phyloP scores from a whole-genome alignment of 2,329 filamentous ascomycete species.

The Aspergillus tanneri region DNA sequence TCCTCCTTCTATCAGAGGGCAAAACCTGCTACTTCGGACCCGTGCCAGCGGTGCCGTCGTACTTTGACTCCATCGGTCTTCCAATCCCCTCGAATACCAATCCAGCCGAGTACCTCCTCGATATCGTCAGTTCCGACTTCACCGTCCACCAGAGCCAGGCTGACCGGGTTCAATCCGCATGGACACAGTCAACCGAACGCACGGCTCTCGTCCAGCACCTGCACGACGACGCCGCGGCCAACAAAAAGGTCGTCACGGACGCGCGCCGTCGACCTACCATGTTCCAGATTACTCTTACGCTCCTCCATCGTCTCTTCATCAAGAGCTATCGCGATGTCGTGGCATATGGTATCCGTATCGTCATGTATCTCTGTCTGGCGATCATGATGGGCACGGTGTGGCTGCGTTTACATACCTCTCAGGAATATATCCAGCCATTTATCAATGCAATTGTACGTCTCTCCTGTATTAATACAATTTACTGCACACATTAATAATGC shows the following conservation, averaged over 20 bases:
- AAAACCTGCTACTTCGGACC: conserved; percentile 72
- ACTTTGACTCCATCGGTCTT: conserved; percentile 63
- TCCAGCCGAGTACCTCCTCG: conserved; percentile 76
- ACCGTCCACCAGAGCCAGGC: conserved; percentile 53
- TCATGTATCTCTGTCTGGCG: conserved; percentile 77
- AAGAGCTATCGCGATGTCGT: conserved; percentile 83
- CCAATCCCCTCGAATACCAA: conserved; percentile 70
- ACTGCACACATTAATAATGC: background rate
- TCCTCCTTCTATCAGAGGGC: conserved; percentile 70
- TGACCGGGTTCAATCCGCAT: conserved; percentile 54
- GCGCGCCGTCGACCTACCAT: conserved; percentile 43
- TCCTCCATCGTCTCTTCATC: conserved; percentile 76
- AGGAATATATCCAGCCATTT: conserved; percentile 74
- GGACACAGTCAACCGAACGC: conserved; percentile 52
- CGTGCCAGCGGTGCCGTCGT: conserved; percentile 56
- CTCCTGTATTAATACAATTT: background rate
- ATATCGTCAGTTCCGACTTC: conserved; percentile 78
- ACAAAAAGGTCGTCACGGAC: conserved; percentile 15
- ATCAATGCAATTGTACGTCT: conserved; percentile 69
- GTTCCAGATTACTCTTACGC: conserved; percentile 57
- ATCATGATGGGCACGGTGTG: conserved; percentile 89
- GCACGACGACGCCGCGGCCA: conserved; percentile 30
- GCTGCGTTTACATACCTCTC: conserved; percentile 66
- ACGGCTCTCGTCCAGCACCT: conserved; percentile 29
- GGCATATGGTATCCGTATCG: conserved; percentile 77